A percentile compares a stretch with the other conserved stretches of the same genome.
phyloP scores from a whole-genome alignment of 2,329 filamentous ascomycete genomes.

The Trichoderma guizhouense region DNA sequence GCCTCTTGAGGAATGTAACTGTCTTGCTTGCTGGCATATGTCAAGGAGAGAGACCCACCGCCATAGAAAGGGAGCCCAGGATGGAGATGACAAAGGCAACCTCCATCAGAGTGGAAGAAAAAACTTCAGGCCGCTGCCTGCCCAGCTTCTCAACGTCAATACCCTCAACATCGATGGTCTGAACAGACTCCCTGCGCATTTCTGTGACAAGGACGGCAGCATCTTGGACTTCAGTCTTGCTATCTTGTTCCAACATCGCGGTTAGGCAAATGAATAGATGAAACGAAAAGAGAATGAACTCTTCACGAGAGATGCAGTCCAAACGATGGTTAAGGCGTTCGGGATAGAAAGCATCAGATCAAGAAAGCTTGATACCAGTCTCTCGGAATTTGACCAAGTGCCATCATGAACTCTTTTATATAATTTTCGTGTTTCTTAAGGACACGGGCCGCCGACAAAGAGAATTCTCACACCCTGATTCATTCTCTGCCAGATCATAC shows the following conservation, averaged over 20 bases:
- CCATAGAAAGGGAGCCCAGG: constrained; percentile 56
- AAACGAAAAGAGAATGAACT: background rate
- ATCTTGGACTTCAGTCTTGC: constrained; percentile 14
- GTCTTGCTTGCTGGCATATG: constrained; percentile 1
- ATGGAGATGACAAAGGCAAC: constrained; percentile 58
- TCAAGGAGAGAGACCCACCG: constrained; percentile 37
- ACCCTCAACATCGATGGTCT: constrained; percentile 28
- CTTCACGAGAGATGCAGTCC: background rate
- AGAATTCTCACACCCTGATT: constrained; percentile 6
- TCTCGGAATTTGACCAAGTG: background rate
- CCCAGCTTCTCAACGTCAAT: constrained; percentile 54
- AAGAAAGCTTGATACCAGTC: background rate
- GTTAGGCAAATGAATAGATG: background rate
- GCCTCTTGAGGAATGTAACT: constrained; percentile 5
- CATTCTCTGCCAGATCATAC: constrained; percentile 2
- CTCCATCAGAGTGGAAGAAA: constrained; percentile 51
- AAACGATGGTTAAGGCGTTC: background rate
- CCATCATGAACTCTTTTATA: constrained; percentile 8
- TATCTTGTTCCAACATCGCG: constrained; percentile 14
- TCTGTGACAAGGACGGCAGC: constrained; percentile 16
- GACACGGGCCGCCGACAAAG: constrained; percentile 3
- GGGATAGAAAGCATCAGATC: background rate
- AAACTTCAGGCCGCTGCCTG: constrained; percentile 53
- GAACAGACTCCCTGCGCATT: constrained; percentile 20
- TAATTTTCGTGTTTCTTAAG: background rate